A percentile compares a stretch with the other conserved stretches of the same genome.
phyloP scores from a whole-genome alignment of 1,284 basidiomycete species.

The Puccinia novopanici region DNA sequence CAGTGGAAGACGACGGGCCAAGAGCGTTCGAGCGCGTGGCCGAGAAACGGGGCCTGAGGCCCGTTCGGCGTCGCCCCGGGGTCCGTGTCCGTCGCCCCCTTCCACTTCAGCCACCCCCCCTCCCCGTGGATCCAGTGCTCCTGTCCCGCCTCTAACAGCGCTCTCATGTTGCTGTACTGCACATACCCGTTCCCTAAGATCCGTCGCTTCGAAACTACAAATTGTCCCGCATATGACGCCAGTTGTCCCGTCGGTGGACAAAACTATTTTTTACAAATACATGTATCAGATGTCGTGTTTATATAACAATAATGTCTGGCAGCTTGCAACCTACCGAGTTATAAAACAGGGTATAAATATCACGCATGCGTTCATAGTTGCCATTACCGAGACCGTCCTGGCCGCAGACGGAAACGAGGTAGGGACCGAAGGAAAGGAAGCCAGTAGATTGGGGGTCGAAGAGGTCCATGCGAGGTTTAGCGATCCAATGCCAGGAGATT shows the following conservation, averaged over 20 bases:
- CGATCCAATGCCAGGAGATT: slow-evolving; percentile 59
- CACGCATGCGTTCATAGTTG: slow-evolving; percentile 37
- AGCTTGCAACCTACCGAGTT: slow-evolving; percentile 39
- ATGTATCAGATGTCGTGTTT: not conserved
- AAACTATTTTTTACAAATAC: not conserved
- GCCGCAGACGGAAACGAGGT: slow-evolving; percentile 56
- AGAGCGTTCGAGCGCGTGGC: slow-evolving; percentile 58
- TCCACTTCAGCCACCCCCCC: slow-evolving; percentile 56
- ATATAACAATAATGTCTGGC: not conserved
- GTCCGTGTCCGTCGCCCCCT: slow-evolving; percentile 23
- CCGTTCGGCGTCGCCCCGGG: not conserved
- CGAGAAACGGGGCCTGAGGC: slow-evolving; percentile 46
- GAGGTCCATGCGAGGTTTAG: slow-evolving; percentile 57
- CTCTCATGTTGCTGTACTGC: slow-evolving; percentile 55
- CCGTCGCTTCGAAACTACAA: slow-evolving; percentile 56
- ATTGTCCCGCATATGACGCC: slow-evolving; percentile 59
- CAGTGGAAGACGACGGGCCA: slow-evolving; percentile 59
- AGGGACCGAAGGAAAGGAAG: slow-evolving; percentile 59
- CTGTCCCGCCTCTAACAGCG: slow-evolving; percentile 55
- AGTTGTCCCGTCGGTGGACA: slow-evolving; percentile 45
- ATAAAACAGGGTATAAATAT: slow-evolving; percentile 31
- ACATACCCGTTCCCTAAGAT: slow-evolving; percentile 54
- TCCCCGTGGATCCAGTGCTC: slow-evolving; percentile 59
- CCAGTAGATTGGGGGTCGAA: slow-evolving; percentile 55
- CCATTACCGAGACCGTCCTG: slow-evolving; percentile 51